These are phyloP conservation scores for Backusella tarrabulga DNA, from an alignment of 192 early-diverging fungal species.

Conservation along the genomic window DNA sequence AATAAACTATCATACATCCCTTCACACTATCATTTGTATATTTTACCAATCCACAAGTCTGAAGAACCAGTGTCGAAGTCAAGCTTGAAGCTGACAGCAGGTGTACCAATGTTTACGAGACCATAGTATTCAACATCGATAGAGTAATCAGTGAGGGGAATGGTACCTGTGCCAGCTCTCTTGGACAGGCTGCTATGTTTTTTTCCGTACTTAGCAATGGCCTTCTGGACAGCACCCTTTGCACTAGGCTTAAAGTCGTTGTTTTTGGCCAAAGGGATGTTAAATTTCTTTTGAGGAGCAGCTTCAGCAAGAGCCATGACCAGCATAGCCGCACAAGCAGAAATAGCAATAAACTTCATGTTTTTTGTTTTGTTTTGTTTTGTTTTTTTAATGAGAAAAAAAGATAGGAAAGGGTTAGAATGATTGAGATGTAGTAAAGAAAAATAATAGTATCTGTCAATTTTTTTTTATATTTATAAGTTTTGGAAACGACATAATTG, in stretches of 20 bases:
- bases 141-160: conserved; percentile 22
- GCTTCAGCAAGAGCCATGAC: neutral
- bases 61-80: conserved; percentile 71
- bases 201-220: conserved; percentile 21
- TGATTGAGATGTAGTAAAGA: neutral
- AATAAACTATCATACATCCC: neutral
- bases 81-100: conserved; percentile 63
- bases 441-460: neutral
- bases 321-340: neutral
- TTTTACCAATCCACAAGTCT: conserved; percentile 60
- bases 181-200: neutral
- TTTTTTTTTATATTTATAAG: neutral
- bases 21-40: too few relatives aligned
- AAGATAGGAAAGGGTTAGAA: neutral
- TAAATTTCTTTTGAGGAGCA: neutral
- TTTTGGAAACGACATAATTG: too few relatives aligned
- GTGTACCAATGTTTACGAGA: conserved; percentile 59
- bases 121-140: conserved; percentile 64
- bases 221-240: conserved; percentile 16
- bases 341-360: neutral
- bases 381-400: neutral
- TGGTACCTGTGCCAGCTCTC: neutral
- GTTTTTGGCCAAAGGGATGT: conserved; percentile 15
- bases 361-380: too few relatives aligned
- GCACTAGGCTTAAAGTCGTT: conserved; percentile 25